Base-by-base conservation (phyloP, 2,329 filamentous ascomycete species). In the Trichophyton schoenleinii region DNA sequence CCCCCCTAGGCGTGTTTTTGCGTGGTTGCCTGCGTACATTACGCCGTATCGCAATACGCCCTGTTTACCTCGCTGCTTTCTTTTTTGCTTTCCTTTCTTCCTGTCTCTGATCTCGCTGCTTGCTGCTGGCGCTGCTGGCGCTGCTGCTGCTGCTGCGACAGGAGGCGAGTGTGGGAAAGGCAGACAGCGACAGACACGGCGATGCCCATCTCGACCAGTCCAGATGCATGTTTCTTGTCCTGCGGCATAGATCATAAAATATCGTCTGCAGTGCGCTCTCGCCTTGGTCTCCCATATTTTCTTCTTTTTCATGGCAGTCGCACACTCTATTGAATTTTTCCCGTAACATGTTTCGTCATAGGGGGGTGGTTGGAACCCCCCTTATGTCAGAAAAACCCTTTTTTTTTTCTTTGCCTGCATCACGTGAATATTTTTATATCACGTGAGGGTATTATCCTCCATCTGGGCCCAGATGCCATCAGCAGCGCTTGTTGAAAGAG, bases 311-410 rank as follows among this genome's bases (percentile, higher is more conserved):
- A 7, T 25, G 22, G 57, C n/a, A 42, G 57, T 46, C 57, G 20
- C 57, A 58, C 57, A 28, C 57, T 58, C 38, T 58, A 42, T 46
- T 42, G 36, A 25, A 41, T 58, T 58, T 38, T 20, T 36, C n/a
- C 36, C 57, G 38, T 58, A 42, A 42, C 42, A 42, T 31, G 34
- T 42, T 46, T 46, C 36, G 57, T 46, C 36, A 58, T 42, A 58
- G 22, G 41, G 18, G 41, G 41, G 41, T 18, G 41, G 41, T 44
- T 44, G 7, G n/a, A 20, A 4, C 9, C 9, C 57, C 25, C 20
- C 42, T 57, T 57, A 38, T 58, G 57, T 58, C 57, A 38, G 15
- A 25, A 42, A 22, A 22, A 22, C 22, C 22, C 18, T 18, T 28
- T 44, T 15, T 44, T 44, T 44, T 18, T 42, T 0, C 34, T 38